Base-by-base conservation (phyloP, 1,139 yeast genomes). In the Yamadazyma atlantica region DNA sequence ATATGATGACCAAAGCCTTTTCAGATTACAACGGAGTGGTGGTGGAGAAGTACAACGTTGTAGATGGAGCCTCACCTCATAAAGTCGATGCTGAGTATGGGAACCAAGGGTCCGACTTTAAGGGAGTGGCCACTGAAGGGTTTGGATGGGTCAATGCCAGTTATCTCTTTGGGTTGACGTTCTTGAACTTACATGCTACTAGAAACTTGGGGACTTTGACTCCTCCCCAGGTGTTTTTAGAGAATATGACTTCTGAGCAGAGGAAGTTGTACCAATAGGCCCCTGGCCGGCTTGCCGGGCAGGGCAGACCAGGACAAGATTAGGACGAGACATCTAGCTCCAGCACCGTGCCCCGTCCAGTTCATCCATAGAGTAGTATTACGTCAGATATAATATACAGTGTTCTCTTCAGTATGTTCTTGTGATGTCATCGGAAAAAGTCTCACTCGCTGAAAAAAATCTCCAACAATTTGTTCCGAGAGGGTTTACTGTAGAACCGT, bases 141-240 rank as follows among this genome's bases (percentile, higher is more conserved):
- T 86, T 86, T 62, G 97, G 97, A 1, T 90, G 97, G 97, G 96
- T 89, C 42, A 90, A 90, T 66, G 85, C 97, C 7, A 82, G 92
- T 53, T 90, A 79, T 60, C 60, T 85, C 29, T 64, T 85, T 48
- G 97, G 97, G 0, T 66, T 89, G 45, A 73, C 85, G 11, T 78
- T 79, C 45, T 65, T 88, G 62, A 81, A 81, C 48, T 69, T 74
- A 37, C 83, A 80, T 51, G 89, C 92, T 15, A 72, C 72, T 44
- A 72, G 96, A 45, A 89, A 92, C 2, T 68, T 89, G 46, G 96
- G 96, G 0, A 76, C 92, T 3, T 75, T 88, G 45, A 85, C 94
- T 1, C 82, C 92, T 2, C 96, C 96, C 0, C 75, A 72, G 13
- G 80, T 78, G 11, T 87, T 85, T 53, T 80, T 87, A 43, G 57